Conservation (phyloP, 495 filamentous ascomycete genomes). For the Oidiodendron maius region DNA sequence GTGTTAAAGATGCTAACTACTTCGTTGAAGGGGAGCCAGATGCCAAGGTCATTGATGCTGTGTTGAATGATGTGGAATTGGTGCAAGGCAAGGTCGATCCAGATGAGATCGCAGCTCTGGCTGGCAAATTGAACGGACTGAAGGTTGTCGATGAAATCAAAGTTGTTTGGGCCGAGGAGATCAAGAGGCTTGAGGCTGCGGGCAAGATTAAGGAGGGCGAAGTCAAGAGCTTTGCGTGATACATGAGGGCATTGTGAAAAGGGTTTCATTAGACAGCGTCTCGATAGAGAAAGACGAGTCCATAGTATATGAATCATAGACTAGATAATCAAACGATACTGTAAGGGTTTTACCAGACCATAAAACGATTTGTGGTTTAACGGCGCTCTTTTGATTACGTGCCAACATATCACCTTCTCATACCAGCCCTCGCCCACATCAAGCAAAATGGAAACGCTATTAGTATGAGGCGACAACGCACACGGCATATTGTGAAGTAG, state of each 20-base stretch:
- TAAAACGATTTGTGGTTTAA: no score
- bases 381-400: no score
- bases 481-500: no score
- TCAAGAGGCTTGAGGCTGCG: slow-evolving; percentile 62
- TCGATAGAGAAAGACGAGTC: no score
- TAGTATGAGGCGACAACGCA: no score
- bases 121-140: slow-evolving; percentile 66
- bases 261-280: background rate
- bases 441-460: no score
- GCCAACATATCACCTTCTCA: no score
- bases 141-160: slow-evolving; percentile 68
- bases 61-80: slow-evolving; percentile 83
- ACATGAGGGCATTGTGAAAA: background rate
- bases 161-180: slow-evolving; percentile 59
- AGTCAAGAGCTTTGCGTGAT: slow-evolving; percentile 34
- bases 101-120: slow-evolving; percentile 78
- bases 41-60: slow-evolving; percentile 68
- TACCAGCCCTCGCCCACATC: no score
- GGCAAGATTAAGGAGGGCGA: slow-evolving; percentile 84
- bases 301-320: no score
- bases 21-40: slow-evolving; percentile 64
- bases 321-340: no score
- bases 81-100: slow-evolving; percentile 82
- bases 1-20: slow-evolving; percentile 96
- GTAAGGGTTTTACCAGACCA: no score